These are phyloP conservation scores for Leccinum longicurvipes DNA, from an alignment of 768 basidiomycete species.

Conservation along the genomic window DNA sequence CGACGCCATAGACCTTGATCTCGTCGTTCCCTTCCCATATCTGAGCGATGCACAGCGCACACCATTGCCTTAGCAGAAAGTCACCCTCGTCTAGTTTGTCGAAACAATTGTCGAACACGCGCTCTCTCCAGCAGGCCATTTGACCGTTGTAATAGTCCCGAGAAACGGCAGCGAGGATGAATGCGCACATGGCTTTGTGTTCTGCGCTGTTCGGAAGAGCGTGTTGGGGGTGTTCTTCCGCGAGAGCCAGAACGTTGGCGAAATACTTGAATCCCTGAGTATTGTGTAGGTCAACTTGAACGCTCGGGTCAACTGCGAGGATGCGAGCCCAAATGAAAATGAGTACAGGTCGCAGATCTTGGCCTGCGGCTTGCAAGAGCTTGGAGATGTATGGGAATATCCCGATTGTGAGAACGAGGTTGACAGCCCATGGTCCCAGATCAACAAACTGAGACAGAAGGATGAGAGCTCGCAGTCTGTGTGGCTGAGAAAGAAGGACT, in stretches of 20 bases:
- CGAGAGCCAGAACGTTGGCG: slow-evolving; percentile 66
- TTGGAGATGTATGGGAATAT: slow-evolving; percentile 99
- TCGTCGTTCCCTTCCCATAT: slow-evolving; percentile 95
- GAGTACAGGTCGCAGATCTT: slow-evolving; percentile 93
- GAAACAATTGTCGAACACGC: slow-evolving; percentile 85
- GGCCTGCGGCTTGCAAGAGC: slow-evolving; percentile 89
- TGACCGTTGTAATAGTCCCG: slow-evolving; percentile 90
- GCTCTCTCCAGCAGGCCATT: slow-evolving; percentile 74
- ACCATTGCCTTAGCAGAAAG: slow-evolving; percentile 93
- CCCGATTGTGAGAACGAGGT: slow-evolving; percentile 91
- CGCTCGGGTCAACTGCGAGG: slow-evolving; percentile 90
- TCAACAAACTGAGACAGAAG: slow-evolving; percentile 97
- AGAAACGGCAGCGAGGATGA: slow-evolving; percentile 86
- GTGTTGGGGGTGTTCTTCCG: slow-evolving; percentile 52
- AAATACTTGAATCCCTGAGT: slow-evolving; percentile 84
- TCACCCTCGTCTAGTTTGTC: slow-evolving; percentile 84
- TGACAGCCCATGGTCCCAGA: slow-evolving; percentile 97
- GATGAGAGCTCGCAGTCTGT: slow-evolving; percentile 92
- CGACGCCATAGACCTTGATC: slow-evolving; percentile 80
- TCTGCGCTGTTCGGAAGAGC: slow-evolving; percentile 90
- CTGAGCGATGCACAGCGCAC: slow-evolving; percentile 86
- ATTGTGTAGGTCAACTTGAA: slow-evolving; percentile 85
- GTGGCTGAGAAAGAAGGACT: slow-evolving; percentile 93
- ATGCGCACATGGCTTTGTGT: slow-evolving; percentile 98
- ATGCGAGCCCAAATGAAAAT: slow-evolving; percentile 99